Base-by-base conservation (phyloP, 1,284 basidiomycete genomes). In the Cryptococcus deneoformans region DNA sequence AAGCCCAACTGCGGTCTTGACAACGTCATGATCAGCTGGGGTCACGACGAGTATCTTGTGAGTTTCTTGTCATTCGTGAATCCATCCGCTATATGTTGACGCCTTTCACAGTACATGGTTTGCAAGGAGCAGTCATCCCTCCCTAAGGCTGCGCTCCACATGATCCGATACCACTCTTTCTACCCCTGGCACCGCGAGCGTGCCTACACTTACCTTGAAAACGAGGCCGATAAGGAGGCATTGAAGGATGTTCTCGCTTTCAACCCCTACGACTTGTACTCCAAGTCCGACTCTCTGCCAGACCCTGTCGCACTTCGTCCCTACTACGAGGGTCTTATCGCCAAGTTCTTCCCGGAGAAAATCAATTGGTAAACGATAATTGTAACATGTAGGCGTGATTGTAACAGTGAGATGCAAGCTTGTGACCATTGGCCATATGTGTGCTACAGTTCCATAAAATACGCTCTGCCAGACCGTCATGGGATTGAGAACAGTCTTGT, bases 91-190 rank as follows among this genome's bases (percentile, higher is more conserved):
- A 6, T 11, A 24, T 20, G 35, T 12, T 9, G 29, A 50, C 48
- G n/a, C 51, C 43, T 34, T 5, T 36, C 39, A 10, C 10, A 29
- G 29, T 29, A 29, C 29, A 29, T 29, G 29, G 29, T 29, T 29
- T 29, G 29, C 29, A 29, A 29, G 36, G 2, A 24, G 29, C 16
- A 11, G 20, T 44, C 3, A 34, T 20, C 82, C 14, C 85, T 95
- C 0, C 92, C 92, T 0, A 82, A 84, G 54, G 90, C 90, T 67
- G 92, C 83, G 0, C 82, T 95, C 40, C 86, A 88, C 34, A 95
- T 95, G 92, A 91, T 95, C 70, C 86, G 92, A 34, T 94, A 90
- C 77, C 92, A 95, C 79, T 90, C 87, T 66, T 94, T 94, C 82
- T 29, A 29, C 5, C 29, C 29, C 29, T 29, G 29, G 29, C 29